Percentiles rank a stretch among this genome's conserved stretches.
These are phyloP conservation scores for Knufia petricola DNA, from an alignment of 2,329 filamentous ascomycete species.

Conservation along the genomic window DNA sequence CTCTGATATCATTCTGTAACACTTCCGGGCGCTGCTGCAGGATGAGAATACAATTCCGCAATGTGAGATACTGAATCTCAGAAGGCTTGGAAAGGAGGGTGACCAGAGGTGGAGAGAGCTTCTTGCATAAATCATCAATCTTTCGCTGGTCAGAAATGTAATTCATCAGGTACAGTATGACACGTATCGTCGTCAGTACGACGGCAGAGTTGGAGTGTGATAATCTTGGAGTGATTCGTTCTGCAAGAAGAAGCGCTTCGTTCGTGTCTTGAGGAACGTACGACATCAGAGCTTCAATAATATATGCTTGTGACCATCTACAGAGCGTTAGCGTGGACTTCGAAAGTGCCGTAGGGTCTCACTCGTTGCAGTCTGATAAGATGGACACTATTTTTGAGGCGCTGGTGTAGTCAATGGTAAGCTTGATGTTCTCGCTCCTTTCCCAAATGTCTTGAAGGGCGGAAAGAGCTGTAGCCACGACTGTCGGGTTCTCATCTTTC, in stretches of 20 bases:
- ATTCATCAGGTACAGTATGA: conserved; percentile 97
- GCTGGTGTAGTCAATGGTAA: conserved; percentile 95
- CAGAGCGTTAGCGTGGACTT: conserved; percentile 14
- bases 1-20: conserved; percentile 87
- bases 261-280: conserved; percentile 87
- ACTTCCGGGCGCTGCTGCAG: conserved; percentile 88
- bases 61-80: conserved; percentile 94
- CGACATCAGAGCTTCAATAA: conserved; percentile 93
- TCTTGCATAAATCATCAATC: conserved; percentile 75
- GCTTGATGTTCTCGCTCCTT: conserved; percentile 89
- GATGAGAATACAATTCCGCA: conserved; percentile 88
- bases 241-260: conserved; percentile 81
- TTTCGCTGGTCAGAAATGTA: conserved; percentile 91
- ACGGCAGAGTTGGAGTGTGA: conserved; percentile 97
- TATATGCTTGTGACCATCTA: conserved; percentile 98
- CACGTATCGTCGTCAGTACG: conserved; percentile 88
- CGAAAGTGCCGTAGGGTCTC: conserved; percentile 29
- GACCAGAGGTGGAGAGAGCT: conserved; percentile 87
- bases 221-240: conserved; percentile 86
- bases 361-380: conserved; percentile 93
- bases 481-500: conserved; percentile 92
- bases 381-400: conserved; percentile 98
- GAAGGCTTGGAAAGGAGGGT: conserved; percentile 91
- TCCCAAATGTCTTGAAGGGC: conserved; percentile 97
- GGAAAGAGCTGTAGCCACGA: conserved; percentile 87